phyloP scores from a whole-genome alignment of 1,284 basidiomycete genomes.

The Cryptococcus neoformans region DNA sequence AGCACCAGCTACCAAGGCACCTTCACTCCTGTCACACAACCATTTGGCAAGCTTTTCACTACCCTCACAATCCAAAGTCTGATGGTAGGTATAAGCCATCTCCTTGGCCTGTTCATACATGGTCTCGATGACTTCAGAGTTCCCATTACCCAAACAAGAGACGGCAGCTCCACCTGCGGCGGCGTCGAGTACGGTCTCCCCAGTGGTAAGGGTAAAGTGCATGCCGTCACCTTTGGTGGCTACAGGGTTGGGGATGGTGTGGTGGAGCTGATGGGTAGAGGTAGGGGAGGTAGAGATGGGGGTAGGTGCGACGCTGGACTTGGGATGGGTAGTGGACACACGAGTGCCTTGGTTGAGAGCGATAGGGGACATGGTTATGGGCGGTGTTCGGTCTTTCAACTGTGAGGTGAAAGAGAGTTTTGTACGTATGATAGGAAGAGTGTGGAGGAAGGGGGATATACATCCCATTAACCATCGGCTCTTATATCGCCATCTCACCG shows the following conservation, averaged over 20 bases:
- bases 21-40: slow-evolving; percentile 20
- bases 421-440: too few species aligned
- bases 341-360: background rate
- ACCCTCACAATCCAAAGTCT: slow-evolving; percentile 13
- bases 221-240: slow-evolving; percentile 16
- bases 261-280: slow-evolving; percentile 1
- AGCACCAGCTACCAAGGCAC: slow-evolving; percentile 25
- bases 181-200: slow-evolving; percentile 28
- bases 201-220: slow-evolving; percentile 21
- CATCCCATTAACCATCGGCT: too few species aligned
- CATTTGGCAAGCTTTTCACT: slow-evolving; percentile 24
- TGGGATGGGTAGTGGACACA: background rate
- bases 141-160: slow-evolving; percentile 67
- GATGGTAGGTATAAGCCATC: slow-evolving; percentile 33
- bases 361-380: background rate
- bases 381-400: too few species aligned
- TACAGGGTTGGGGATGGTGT: slow-evolving; percentile 9
- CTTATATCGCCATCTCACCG: too few species aligned
- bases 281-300: background rate
- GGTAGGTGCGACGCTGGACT: background rate
- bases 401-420: too few species aligned
- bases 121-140: slow-evolving; percentile 54
- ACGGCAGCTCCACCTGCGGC: slow-evolving; percentile 73
- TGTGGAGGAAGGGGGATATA: too few species aligned
- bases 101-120: slow-evolving; percentile 21